Evolutionary conservation across 2,329 filamentous ascomycete species (phyloP), one percentile per base, ranked within the genome.

Genomic region (Calonectria hongkongensis): DNA sequence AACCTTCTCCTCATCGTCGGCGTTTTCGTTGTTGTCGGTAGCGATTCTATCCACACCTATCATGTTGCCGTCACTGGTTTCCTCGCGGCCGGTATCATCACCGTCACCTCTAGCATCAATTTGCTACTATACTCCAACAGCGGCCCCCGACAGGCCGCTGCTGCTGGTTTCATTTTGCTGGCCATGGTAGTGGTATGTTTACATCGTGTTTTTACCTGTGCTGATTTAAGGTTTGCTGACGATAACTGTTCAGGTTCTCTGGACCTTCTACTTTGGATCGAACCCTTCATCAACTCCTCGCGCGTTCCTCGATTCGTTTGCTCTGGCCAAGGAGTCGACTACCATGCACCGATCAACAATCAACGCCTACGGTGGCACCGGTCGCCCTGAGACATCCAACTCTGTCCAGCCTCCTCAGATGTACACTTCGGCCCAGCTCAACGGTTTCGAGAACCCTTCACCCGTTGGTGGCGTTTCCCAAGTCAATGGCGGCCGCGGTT

Each of bases 251-350:
- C 33, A 98, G 96, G 94, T 98, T 79, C 91, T 98, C 72, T 99
- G 97, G 97, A 98, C 98, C 79, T 98, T 98, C 86, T 98, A 98
- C 88, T 99, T 98, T 81, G 97, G 97, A 80, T 98, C 96, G 2
- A 94, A 95, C 21, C 95, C 96, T 1, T 94, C 95, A 50, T 94
- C 96, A 18, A 91, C 93, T 68, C 94, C 96, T 75, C 94, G 96
- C 79, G 93, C 95, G 70, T 98, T 97, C 83, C 94, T 98, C 79
- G 97, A 99, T 86, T 98, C 96, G 0, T 98, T 98, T 82, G 95
- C 97, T 62, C 89, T 98, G 27, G 92, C 97, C 87, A 98, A 98
- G 86, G 96, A 98, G 80, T 91, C 90, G 0, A 88, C 90, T 28
- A 91, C 89, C 85, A 87, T 92, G 87, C 86, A 94, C 85, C 87